Evolutionary conservation across 805 yeast genomes (phyloP).

Genomic region (Wickerhamomyces tratensis): DNA sequence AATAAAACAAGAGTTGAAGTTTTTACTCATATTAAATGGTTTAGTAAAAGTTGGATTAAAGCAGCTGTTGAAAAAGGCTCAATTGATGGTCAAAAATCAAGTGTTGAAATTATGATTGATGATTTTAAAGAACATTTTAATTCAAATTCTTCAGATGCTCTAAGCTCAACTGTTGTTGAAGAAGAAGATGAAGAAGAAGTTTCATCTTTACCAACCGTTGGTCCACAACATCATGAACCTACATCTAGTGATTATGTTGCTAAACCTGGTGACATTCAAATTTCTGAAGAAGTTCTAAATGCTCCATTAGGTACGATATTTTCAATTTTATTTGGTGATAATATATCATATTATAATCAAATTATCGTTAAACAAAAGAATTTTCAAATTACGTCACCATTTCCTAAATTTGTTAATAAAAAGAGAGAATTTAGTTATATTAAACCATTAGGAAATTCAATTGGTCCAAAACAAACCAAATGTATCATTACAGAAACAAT

Average conservation of each 20-base stretch:
- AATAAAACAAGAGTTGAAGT: constrained; percentile 44
- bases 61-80: constrained; percentile 69
- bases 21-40: constrained; percentile 55
- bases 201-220: constrained; percentile 21
- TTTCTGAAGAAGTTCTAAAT: constrained; percentile 36
- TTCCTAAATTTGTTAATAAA: constrained; percentile 31
- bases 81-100: constrained; percentile 60
- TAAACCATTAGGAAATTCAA: constrained; percentile 50
- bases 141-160: constrained; percentile 4
- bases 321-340: constrained; percentile 51
- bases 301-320: constrained; percentile 64
- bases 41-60: constrained; percentile 71
- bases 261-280: constrained; percentile 40
- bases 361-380: constrained; percentile 53
- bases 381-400: constrained; percentile 37
- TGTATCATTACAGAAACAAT: constrained; percentile 50
- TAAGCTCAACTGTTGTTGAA: constrained; percentile 7
- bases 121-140: constrained; percentile 26
- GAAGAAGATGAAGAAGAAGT: constrained; percentile 12
- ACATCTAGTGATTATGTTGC: constrained; percentile 33
- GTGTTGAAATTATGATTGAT: constrained; percentile 36
- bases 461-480: constrained; percentile 67
- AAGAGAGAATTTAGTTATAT: constrained; percentile 43
- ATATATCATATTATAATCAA: constrained; percentile 35
- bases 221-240: constrained; percentile 32